Base-by-base conservation (phyloP, 495 filamentous ascomycete genomes). In the Parathielavia appendiculata region DNA sequence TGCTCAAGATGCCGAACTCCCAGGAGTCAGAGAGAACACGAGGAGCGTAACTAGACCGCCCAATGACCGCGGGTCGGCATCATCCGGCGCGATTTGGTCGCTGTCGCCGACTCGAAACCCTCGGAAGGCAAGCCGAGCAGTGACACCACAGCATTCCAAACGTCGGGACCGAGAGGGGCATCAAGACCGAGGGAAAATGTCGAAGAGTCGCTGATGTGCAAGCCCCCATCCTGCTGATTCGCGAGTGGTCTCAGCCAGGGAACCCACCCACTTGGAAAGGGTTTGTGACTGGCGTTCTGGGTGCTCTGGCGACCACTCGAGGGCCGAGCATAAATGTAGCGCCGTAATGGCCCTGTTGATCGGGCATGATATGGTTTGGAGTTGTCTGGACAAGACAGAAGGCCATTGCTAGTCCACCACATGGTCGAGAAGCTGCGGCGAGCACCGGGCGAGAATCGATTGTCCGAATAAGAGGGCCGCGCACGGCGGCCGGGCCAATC, bases 161-260 rank as follows among this genome's bases (percentile, higher is more conserved):
- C 48, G 53, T 61, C 59, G 54, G 59, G 59, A 61, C 54, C 54
- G 59, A 61, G 41, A n/a, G 35, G 13, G 1, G 35, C 13, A 10
- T 38, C 35, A 14, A 38, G 13, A 38, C 35, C 35, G 35, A 3
- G 13, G 35, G 35, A 10, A 4, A 10, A 14, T 38, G 1, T 14
- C 13, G 2, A 14, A 14, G 35, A 14, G 10, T 3, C 35, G 35
- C 10, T 2, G 13, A 32, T 40, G n/a, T 14, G 12, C 12, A 10
- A 44, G 46, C n/a, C 16, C 2, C 26, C 11, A 39, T 40, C 9
- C 5, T 23, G 4, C 8, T 44, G 51, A 35, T 43, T 44, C n/a
- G 36, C 40, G 3, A n/a, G 17, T 20, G 39, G 16, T 35, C 38
- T 54, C 51, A 45, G 39, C 40, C n/a, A 11, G 10, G 16, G n/a